Base-by-base conservation (phyloP, 352 stramenopile genomes). In the Thraustochytrium sp. region DNA sequence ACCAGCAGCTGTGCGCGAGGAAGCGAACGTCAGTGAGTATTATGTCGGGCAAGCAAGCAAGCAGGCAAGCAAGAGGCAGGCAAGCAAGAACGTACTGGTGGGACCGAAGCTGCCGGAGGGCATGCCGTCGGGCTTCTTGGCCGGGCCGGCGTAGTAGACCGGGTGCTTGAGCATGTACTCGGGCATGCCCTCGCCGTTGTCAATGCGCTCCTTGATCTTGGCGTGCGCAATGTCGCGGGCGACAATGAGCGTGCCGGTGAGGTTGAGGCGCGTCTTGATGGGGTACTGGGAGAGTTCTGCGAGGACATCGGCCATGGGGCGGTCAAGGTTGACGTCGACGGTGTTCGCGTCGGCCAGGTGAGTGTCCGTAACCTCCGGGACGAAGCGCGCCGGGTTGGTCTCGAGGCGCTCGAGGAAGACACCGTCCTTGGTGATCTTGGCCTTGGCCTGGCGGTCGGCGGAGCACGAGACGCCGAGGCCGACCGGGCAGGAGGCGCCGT, bases 111-210 rank as follows among this genome's bases (percentile, higher is more conserved):
- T 93, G 42, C 92, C 92, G 48, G 89, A 94, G 18, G 92, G 91
- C 85, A 93, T 93, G 18, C 92, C 92, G 54, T 96, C 89, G 8
- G 92, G 92, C 46, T 92, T 96, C 88, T 96, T 96, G 13, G 92
- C 92, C 36, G 92, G 92, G 46, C 92, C 92, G 74, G 92, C 92
- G 74, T 96, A 96, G 86, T 96, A 96, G 42, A 96, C 92, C 51
- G 95, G 95, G 63, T 95, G 90, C 61, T 96, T 87, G 84, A 96
- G 95, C 36, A 94, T 88, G 87, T 96, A 96, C 40, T 96, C 83
- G 34, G 92, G 92, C 65, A 96, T 88, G 61, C 89, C 90, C 76
- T 95, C 87, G 54, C 92, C 92, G 49, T 84, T 87, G 85, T 96
- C 89, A 72, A 96, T 88, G 29, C 90, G 88, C 85, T 95, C 85